Conservation (phyloP, 495 filamentous ascomycete genomes). For the Penicillium robsamsonii region DNA sequence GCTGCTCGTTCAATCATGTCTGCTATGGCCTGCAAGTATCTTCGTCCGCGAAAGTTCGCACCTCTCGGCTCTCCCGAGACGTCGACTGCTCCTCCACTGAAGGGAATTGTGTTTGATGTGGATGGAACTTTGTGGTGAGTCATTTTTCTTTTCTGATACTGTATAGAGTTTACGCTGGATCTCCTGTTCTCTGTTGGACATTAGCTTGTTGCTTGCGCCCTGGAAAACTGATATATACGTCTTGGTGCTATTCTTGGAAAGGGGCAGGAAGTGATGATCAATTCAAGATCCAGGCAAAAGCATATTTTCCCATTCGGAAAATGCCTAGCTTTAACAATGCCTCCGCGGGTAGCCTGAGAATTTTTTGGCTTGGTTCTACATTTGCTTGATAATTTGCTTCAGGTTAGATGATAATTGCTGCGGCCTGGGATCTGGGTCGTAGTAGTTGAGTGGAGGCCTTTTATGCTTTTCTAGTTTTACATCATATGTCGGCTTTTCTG, state of each 20-base stretch:
- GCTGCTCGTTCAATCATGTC: constrained; percentile 30
- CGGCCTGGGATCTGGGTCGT: background rate
- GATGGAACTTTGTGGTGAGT: constrained; percentile 90
- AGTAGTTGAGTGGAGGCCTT: background rate
- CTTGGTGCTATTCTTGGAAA: background rate
- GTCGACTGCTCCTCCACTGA: constrained; percentile 55
- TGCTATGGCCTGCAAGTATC: constrained; percentile 20
- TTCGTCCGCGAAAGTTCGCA: constrained; percentile 51
- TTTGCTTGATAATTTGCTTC: background rate
- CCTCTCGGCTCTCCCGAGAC: constrained; percentile 46
- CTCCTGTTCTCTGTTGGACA: background rate
- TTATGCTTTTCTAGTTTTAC: background rate
- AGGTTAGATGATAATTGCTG: background rate
- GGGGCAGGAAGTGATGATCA: constrained; percentile 2
- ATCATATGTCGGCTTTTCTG: background rate
- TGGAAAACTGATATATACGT: background rate
- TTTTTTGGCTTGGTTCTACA: too few species aligned
- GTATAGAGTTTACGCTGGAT: background rate
- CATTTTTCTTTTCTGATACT: background rate
- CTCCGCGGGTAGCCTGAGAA: too few species aligned
- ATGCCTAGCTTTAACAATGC: background rate
- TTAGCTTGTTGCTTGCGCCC: background rate
- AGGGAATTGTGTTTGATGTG: constrained; percentile 90
- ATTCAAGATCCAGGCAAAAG: background rate
- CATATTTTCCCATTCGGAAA: background rate